Percentiles rank a stretch among this genome's conserved stretches.
Conservation (phyloP, 495 filamentous ascomycete genomes). For the Aspergillus heteromorphus region DNA sequence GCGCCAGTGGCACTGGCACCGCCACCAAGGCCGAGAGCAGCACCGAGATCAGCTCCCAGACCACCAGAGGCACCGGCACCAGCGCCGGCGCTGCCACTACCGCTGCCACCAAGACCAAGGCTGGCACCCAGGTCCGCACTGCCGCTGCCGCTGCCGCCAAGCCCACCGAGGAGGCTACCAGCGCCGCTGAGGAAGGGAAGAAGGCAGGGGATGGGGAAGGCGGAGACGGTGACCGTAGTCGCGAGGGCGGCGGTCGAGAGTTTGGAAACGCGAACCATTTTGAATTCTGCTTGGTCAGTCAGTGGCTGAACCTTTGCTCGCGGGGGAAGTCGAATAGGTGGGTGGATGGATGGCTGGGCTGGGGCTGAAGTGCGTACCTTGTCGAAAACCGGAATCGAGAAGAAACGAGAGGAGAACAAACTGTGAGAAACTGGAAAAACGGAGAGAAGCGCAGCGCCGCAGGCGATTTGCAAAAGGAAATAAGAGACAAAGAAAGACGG, state of each 20-base stretch:
- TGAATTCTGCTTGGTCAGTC: neutral
- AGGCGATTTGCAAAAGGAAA: neutral
- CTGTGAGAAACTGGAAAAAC: neutral
- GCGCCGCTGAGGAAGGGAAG: slow-evolving; percentile 5
- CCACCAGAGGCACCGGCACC: neutral
- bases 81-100: neutral
- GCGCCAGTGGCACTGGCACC: neutral
- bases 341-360: neutral
- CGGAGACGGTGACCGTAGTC: neutral
- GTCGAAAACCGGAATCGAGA: neutral
- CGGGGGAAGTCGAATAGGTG: neutral
- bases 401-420: neutral
- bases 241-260: neutral
- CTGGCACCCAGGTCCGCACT: neutral
- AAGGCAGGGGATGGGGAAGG: slow-evolving; percentile 4
- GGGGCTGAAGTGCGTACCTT: neutral
- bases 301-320: too few species aligned
- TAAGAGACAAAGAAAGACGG: neutral
- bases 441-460: neutral
- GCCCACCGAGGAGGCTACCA: slow-evolving; percentile 1
- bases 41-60: neutral
- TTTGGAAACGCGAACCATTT: neutral
- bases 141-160: neutral
- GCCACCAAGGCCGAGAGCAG: neutral
- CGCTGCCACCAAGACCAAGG: neutral